phyloP scores from a whole-genome alignment of 805 yeast genomes.

The Cyberlindnera amylophila region DNA sequence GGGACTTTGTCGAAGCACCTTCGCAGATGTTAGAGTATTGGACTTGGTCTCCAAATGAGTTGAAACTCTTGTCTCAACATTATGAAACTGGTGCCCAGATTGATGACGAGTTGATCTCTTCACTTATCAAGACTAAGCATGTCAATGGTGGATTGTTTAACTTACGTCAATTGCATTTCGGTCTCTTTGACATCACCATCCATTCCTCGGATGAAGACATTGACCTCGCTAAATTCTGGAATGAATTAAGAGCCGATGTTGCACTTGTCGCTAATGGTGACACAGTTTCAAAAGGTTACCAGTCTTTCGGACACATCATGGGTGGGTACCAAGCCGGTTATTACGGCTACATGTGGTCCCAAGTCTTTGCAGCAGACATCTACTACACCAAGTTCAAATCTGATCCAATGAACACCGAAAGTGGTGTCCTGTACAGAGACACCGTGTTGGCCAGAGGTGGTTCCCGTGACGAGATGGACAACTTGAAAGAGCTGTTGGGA shows the following conservation, averaged over 20 bases:
- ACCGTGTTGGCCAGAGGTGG: conserved; percentile 70
- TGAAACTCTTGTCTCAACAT: conserved; percentile 60
- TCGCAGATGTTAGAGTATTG: conserved; percentile 87
- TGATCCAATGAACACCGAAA: conserved; percentile 59
- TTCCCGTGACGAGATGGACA: conserved; percentile 62
- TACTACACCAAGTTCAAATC: conserved; percentile 64
- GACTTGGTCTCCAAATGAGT: conserved; percentile 71
- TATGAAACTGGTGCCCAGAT: conserved; percentile 55
- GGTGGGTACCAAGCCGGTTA: conserved; percentile 84
- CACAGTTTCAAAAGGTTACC: conserved; percentile 58
- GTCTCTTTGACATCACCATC: conserved; percentile 68
- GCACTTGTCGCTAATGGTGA: conserved; percentile 56
- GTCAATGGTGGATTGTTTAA: conserved; percentile 72
- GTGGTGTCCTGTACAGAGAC: conserved; percentile 69
- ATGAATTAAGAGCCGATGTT: conserved; percentile 57
- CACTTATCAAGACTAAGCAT: conserved; percentile 61
- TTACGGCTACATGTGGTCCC: conserved; percentile 84
- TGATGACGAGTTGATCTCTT: conserved; percentile 51
- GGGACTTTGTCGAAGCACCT: conserved; percentile 91
- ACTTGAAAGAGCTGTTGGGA: conserved; percentile 63
- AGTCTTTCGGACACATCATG: conserved; percentile 73
- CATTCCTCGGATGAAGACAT: conserved; percentile 47
- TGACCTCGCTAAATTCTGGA: conserved; percentile 60
- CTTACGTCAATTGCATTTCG: conserved; percentile 76
- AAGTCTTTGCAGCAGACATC: conserved; percentile 82